These are phyloP conservation scores for Cairneyella variabilis DNA, from an alignment of 495 filamentous ascomycete genomes.

Conservation along the genomic window DNA sequence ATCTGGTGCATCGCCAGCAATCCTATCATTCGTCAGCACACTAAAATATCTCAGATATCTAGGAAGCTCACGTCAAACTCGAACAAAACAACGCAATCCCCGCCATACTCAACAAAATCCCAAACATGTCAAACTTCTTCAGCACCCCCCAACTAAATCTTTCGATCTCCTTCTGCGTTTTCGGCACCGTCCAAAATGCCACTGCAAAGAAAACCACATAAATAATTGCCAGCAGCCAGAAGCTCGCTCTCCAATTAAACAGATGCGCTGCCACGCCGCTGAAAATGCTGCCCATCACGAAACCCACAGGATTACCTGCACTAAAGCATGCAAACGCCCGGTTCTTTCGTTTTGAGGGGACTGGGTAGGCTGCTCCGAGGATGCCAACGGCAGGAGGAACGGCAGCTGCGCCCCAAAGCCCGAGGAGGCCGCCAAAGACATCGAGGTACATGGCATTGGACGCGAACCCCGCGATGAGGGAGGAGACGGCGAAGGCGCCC, in stretches of 20 bases:
- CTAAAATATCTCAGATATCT: too few relatives aligned
- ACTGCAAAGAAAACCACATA: slow-evolving; percentile 55
- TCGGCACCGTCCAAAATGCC: slow-evolving; percentile 60
- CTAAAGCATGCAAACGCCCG: slow-evolving; percentile 67
- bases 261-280: slow-evolving; percentile 59
- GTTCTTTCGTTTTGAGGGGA: slow-evolving; percentile 64
- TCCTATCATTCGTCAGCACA: slow-evolving; percentile 18
- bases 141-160: slow-evolving; percentile 44
- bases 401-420: slow-evolving; percentile 57
- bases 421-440: slow-evolving; percentile 59
- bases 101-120: slow-evolving; percentile 56
- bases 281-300: slow-evolving; percentile 63
- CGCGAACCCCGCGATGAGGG: slow-evolving; percentile 57
- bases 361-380: slow-evolving; percentile 58
- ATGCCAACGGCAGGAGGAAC: slow-evolving; percentile 66
- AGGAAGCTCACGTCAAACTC: slow-evolving; percentile 59
- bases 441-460: slow-evolving; percentile 60
- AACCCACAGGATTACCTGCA: slow-evolving; percentile 68
- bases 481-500: slow-evolving; percentile 52
- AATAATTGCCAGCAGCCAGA: slow-evolving; percentile 58
- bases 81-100: slow-evolving; percentile 64
- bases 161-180: slow-evolving; percentile 45
- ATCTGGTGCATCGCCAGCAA: slow-evolving; percentile 38
- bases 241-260: slow-evolving; percentile 60
- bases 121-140: slow-evolving; percentile 58